Evolutionary conservation across 768 basidiomycete species (phyloP), one percentile per base, ranked within the genome.

Genomic region (Brasilioporus rufonigricans): DNA sequence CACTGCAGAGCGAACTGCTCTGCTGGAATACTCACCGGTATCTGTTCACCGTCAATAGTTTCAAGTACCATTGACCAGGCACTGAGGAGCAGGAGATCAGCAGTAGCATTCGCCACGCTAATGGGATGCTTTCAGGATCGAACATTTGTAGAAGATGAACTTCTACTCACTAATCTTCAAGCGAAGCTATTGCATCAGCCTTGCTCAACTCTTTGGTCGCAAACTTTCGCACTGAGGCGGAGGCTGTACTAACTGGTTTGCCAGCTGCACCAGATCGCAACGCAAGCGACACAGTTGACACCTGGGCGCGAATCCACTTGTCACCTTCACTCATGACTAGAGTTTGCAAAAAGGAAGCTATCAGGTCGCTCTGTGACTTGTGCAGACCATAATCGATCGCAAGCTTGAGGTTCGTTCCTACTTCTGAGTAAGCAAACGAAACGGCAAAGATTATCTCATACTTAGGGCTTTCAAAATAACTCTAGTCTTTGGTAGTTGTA

Each of bases 261-360:
- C 86, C 87, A 48, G 77, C 77, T 16, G 81, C 80, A 0, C 87
- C 87, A 1, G 80, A 76, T 40, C 83, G 81, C 52, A 97, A 74
- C 3, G 91, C 86, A 40, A 86, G 79, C 0, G 84, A 79, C 50
- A 94, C 75, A 44, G 82, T 83, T 18, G 81, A 78, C 4, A 85
- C 80, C 55, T 93, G 83, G 3, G 83, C 79, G 54, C 76, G 76
- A n/a, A 98, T 81, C 91, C 92, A 97, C 57, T 83, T 80, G 61
- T 95, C 91, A 16, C 95, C 95, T 76, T 97, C 94, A 52, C 90
- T 93, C 95, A 98, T 98, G 61, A 98, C 84, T 33, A 98, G 75
- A 16, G 93, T 93, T 73, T 98, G 95, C 63, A 98, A 76, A 71
- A 95, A 98, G 1, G 91, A 93, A 5, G 95, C 90, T 47, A 91